phyloP scores from a whole-genome alignment of 2,329 filamentous ascomycete species.

The Xylariales sp. region DNA sequence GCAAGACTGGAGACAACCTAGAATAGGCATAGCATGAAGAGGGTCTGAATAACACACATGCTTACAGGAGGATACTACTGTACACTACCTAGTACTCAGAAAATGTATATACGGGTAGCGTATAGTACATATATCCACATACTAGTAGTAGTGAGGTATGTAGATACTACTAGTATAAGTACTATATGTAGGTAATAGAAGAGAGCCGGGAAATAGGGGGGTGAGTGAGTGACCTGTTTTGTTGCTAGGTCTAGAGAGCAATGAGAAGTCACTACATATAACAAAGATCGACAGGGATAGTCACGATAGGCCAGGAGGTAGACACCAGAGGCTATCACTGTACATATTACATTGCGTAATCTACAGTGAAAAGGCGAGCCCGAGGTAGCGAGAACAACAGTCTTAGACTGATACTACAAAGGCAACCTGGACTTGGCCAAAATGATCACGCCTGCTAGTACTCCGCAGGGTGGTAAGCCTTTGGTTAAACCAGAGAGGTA shows the following conservation, averaged over 20 bases:
- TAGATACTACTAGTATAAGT: no score
- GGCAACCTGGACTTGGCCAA: background rate
- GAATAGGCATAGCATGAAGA: conserved; percentile 43
- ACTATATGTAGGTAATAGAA: no score
- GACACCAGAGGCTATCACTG: conserved; percentile 2
- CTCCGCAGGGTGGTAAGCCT: background rate
- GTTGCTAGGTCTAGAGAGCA: conserved; percentile 15
- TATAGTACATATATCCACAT: background rate
- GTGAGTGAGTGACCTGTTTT: conserved; percentile 31
- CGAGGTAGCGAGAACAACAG: conserved; percentile 23
- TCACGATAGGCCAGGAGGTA: conserved; percentile 10
- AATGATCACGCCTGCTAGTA: conserved; percentile 23
- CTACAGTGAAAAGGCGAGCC: conserved; percentile 23
- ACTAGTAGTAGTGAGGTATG: no score
- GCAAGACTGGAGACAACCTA: conserved; percentile 39
- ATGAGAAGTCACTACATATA: conserved; percentile 23
- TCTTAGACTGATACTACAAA: conserved; percentile 20
- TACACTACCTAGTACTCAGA: background rate
- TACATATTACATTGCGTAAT: conserved; percentile 15
- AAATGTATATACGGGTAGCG: no score
- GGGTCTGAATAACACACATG: conserved; percentile 30
- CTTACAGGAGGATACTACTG: conserved; percentile 1
- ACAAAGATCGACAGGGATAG: conserved; percentile 30
- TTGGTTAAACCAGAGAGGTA: no score
- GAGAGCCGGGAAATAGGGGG: no score